Evolutionary conservation across 2,329 filamentous ascomycete genomes (phyloP), one percentile per base, ranked within the genome.

Genomic region (Ophiostoma piceae): DNA sequence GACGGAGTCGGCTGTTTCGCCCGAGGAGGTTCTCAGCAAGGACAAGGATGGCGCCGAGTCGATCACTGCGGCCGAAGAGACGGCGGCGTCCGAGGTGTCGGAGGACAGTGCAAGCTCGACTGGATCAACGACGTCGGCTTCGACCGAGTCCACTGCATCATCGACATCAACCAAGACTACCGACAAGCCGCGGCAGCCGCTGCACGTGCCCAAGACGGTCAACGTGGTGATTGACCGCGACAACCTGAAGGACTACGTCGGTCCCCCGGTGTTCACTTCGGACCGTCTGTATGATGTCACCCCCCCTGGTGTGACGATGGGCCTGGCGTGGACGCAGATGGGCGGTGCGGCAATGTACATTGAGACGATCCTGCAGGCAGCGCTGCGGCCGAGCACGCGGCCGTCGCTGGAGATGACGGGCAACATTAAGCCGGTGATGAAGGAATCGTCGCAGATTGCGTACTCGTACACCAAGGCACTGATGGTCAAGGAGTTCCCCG

Each of bases 381-480:
- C 91, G 0, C 85, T 98, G 66, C 88, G 88, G 12, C 84, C 89
- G 37, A 85, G 85, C 71, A 94, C 92, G 35, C 86, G 90, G 22
- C 90, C 94, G 7, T 87, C 90, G 22, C 84, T 99, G 62, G 92
- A 97, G 77, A 93, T 94, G 71, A 99, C 95, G 0, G 95, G 95
- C 71, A 98, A 98, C 77, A 85, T 99, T 67, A 95, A 97, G 82
- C 87, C 88, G 19, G 95, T 99, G 54, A 99, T 99, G 96, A 98
- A 97, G 81, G 95, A 99, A 81, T 97, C 94, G 1, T 95, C 93
- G 0, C 84, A 88, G 2, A 97, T 99, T 74, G 96, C 95, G 66
- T 98, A 99, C 82, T 96, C 92, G 0, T 99, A 97, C 77, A 90
- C 92, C 76, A 98, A 98, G 82, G 89, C 92, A 0, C 84, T 94